phyloP scores from a whole-genome alignment of 2,329 filamentous ascomycete genomes.

The Nannizzia gypsea region DNA sequence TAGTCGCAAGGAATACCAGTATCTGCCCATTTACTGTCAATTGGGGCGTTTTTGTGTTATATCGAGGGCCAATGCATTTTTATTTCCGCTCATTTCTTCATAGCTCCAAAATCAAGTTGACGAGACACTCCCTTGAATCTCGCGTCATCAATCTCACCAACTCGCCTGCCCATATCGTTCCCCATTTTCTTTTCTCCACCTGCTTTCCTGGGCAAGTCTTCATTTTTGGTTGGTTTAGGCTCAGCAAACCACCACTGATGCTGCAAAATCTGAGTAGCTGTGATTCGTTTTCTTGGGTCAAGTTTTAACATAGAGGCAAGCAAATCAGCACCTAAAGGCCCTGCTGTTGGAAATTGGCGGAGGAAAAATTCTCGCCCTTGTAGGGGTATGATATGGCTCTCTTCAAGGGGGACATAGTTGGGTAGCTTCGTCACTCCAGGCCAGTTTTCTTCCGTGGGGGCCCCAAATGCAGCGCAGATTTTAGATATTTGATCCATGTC shows the following conservation, averaged over 20 bases:
- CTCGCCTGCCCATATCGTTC: conserved; percentile 67
- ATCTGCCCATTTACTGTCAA: not conserved
- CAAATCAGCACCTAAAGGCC: conserved; percentile 72
- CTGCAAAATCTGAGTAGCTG: conserved; percentile 62
- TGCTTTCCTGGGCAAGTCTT: conserved; percentile 67
- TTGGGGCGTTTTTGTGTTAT: not conserved
- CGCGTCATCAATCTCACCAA: conserved; percentile 58
- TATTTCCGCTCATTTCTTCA: not conserved
- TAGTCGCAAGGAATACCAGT: not conserved
- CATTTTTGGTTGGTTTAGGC: conserved; percentile 69
- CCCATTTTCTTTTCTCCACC: conserved; percentile 64
- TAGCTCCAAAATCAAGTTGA: conserved; percentile 63
- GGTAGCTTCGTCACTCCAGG: conserved; percentile 73
- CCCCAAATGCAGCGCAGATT: conserved; percentile 76
- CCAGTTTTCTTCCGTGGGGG: conserved; percentile 90
- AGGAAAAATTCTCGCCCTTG: conserved; percentile 61
- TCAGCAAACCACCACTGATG: conserved; percentile 80
- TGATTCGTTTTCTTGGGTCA: conserved; percentile 75
- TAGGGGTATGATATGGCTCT: conserved; percentile 44
- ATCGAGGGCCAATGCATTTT: not conserved
- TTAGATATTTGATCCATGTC: conserved; percentile 78
- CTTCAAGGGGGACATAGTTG: conserved; percentile 62
- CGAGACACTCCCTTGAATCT: conserved; percentile 61
- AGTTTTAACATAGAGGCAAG: conserved; percentile 73
- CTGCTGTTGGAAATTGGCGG: conserved; percentile 65